Evolutionary conservation across 257 asterid species (phyloP), one percentile per base, ranked within the genome.

Genomic region (Lantana camara): DNA sequence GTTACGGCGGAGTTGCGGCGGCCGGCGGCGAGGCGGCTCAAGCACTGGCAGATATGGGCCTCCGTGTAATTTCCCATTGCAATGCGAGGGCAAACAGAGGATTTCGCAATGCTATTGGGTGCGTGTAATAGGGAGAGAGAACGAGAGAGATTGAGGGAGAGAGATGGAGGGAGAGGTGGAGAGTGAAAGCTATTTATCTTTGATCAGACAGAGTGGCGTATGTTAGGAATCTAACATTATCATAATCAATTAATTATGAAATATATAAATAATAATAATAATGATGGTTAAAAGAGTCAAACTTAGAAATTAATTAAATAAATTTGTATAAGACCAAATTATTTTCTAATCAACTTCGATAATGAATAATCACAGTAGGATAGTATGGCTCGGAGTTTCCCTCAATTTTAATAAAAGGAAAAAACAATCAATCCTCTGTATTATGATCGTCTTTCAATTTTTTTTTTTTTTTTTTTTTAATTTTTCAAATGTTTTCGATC

Each of bases 31-130:
- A 89, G 67, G 65, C 90, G 82, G 76, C 72, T 83, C 73, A 93
- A 67, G 85, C 97, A 92, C 69, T 92, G 98, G 82, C 96, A 84
- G 75, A 92, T 64, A 79, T 92, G 98, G 34, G 94, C 84, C 21
- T 81, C 79, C 2, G 89, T 80, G 81, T 80, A 75, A 64, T 58
- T 78, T n/a, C 72, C 73, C 96, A 86, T 84, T 66, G 16, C 30
- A 15, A 6, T 41, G 5, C 17, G 65, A 63, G 70, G 57, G 51
- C 14, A 60, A 37, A 64, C 3, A 4, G 62, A 55, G 75, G 37
- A 68, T 30, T 58, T 60, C 42, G 38, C 34, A 60, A 10, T 32
- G 11, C 7, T 35, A 35, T 4, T 35, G 1, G 4, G 11, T 4
- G 11, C 7, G 40, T 8, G 35, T n/a, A n/a, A 17, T 60, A 52